Conservation (phyloP, 2,329 filamentous ascomycete species). For the Volutella citrinella region DNA sequence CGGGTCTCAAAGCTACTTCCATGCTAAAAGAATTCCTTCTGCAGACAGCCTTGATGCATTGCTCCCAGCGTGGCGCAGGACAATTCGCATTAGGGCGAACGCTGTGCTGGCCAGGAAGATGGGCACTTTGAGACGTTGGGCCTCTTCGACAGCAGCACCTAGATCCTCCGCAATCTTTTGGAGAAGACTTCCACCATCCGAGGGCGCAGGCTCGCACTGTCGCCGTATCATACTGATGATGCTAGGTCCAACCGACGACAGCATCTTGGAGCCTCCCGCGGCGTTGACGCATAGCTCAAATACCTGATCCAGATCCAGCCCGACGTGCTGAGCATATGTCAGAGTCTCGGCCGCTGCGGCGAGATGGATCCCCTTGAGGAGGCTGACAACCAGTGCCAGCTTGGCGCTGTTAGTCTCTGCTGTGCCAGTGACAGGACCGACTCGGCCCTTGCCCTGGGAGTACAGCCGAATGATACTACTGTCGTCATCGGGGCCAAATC, state of each 20-base stretch:
- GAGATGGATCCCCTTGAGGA: slow-evolving; percentile 13
- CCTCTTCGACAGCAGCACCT: slow-evolving; percentile 10
- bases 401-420: slow-evolving; percentile 1
- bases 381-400: slow-evolving; percentile 7
- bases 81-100: slow-evolving; percentile 9
- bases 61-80: slow-evolving; percentile 11
- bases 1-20: no score
- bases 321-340: slow-evolving; percentile 12
- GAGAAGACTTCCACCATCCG: background rate
- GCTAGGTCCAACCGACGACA: slow-evolving; percentile 5
- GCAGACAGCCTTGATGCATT: no score
- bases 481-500: slow-evolving; percentile 32
- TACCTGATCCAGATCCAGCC: slow-evolving; percentile 13
- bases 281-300: slow-evolving; percentile 14
- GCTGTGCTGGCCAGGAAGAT: slow-evolving; percentile 11
- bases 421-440: background rate
- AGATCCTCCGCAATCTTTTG: slow-evolving; percentile 7
- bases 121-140: slow-evolving; percentile 11
- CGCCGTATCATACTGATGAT: slow-evolving; percentile 10
- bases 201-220: slow-evolving; percentile 1
- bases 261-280: slow-evolving; percentile 11
- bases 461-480: slow-evolving; percentile 11
- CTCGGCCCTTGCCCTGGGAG: slow-evolving; percentile 5
- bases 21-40: no score
- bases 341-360: slow-evolving; percentile 14